Percentiles rank a stretch among this genome's conserved stretches.
phyloP scores from a whole-genome alignment of 768 basidiomycete species.

The Boletus tomentosulus region DNA sequence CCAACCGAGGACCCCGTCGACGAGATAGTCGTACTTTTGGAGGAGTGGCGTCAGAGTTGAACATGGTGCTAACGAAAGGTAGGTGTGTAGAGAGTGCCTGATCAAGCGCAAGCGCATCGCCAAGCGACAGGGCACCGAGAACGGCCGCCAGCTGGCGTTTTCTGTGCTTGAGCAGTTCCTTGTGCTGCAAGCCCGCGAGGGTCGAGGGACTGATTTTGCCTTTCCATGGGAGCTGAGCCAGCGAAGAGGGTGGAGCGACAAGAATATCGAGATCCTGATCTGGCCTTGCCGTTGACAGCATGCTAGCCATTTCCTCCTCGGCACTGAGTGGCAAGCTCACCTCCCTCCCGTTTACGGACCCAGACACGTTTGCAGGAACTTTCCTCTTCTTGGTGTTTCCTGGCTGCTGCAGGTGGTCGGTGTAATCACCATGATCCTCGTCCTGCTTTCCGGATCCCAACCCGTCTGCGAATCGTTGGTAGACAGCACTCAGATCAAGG shows the following conservation, averaged over 20 bases:
- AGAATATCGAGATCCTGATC: slow-evolving; percentile 24
- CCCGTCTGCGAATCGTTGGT: slow-evolving; percentile 24
- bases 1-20: slow-evolving; percentile 48
- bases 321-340: slow-evolving; percentile 38
- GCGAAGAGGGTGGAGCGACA: slow-evolving; percentile 16
- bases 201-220: slow-evolving; percentile 58
- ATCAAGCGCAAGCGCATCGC: slow-evolving; percentile 71
- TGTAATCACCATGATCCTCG: slow-evolving; percentile 57
- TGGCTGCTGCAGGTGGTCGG: slow-evolving; percentile 68
- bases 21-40: slow-evolving; percentile 52
- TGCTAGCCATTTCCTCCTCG: slow-evolving; percentile 38
- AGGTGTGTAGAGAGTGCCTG: slow-evolving; percentile 60
- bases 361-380: slow-evolving; percentile 62
- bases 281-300: slow-evolving; percentile 23
- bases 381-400: slow-evolving; percentile 88
- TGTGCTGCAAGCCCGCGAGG: slow-evolving; percentile 67
- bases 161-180: slow-evolving; percentile 64
- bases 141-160: slow-evolving; percentile 70
- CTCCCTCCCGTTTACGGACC: slow-evolving; percentile 41
- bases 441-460: slow-evolving; percentile 36
- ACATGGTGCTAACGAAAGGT: slow-evolving; percentile 33
- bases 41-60: slow-evolving; percentile 25
- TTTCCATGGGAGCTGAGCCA: slow-evolving; percentile 22
- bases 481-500: slow-evolving; percentile 27
- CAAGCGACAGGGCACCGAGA: slow-evolving; percentile 60